phyloP scores from a whole-genome alignment of 768 basidiomycete genomes.

The Boletus rubropictus region DNA sequence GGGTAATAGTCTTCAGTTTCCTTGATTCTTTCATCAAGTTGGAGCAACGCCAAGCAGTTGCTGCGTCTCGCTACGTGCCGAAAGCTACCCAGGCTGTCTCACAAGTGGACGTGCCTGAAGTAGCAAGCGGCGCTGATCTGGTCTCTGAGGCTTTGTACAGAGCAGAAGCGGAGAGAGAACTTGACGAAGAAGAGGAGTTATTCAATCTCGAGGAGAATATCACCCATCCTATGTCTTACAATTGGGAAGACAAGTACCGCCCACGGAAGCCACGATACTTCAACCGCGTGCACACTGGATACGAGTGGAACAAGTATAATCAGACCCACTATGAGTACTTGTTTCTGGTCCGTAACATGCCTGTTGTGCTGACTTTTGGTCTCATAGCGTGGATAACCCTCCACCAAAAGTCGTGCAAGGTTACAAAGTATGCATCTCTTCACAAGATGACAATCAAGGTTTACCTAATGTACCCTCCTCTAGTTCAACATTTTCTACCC shows the following conservation, averaged over 20 bases:
- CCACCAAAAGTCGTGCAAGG: slow-evolving; percentile 99
- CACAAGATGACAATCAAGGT: neutral
- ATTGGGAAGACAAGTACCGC: slow-evolving; percentile 98
- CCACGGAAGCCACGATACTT: slow-evolving; percentile 97
- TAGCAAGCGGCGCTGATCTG: slow-evolving; percentile 61
- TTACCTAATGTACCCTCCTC: slow-evolving; percentile 14
- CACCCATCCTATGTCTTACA: slow-evolving; percentile 76
- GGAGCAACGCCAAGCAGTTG: slow-evolving; percentile 72
- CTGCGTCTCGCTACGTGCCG: slow-evolving; percentile 83
- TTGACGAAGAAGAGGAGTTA: slow-evolving; percentile 94
- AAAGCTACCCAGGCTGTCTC: slow-evolving; percentile 60
- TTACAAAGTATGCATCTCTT: slow-evolving; percentile 63
- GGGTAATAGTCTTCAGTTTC: neutral
- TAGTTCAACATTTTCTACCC: slow-evolving; percentile 98
- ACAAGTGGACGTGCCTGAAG: slow-evolving; percentile 53
- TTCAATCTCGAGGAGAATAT: slow-evolving; percentile 93
- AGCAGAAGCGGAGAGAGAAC: slow-evolving; percentile 85
- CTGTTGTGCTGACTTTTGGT: slow-evolving; percentile 10
- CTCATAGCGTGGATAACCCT: slow-evolving; percentile 85
- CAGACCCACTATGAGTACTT: slow-evolving; percentile 96
- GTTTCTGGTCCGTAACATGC: neutral
- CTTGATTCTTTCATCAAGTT: slow-evolving; percentile 36
- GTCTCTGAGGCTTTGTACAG: slow-evolving; percentile 88
- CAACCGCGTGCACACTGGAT: slow-evolving; percentile 98
- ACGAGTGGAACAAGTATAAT: slow-evolving; percentile 99